Conservation (phyloP, 2,329 filamentous ascomycete genomes). For the Ophiognomonia clavigignenti-juglandacearum region DNA sequence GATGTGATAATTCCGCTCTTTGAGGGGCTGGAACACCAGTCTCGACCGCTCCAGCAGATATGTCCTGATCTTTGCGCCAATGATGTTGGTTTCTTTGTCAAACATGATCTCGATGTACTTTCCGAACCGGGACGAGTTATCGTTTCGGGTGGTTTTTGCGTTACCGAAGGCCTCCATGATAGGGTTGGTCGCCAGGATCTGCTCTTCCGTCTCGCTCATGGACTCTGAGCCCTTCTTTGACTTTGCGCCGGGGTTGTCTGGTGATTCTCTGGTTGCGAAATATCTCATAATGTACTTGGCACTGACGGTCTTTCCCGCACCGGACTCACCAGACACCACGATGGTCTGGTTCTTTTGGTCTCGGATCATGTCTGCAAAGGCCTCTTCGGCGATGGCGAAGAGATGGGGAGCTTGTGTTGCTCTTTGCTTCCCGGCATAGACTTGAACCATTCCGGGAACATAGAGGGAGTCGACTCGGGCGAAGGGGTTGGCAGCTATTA, state of each 20-base stretch:
- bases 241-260: constrained; percentile 76
- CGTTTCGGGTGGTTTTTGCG: constrained; percentile 98
- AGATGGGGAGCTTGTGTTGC: constrained; percentile 96
- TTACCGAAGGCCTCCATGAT: constrained; percentile 99
- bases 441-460: constrained; percentile 98
- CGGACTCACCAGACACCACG: constrained; percentile 98
- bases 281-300: constrained; percentile 99
- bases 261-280: constrained; percentile 94
- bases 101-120: constrained; percentile 99
- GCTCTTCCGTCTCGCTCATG: constrained; percentile 98
- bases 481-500: constrained; percentile 98
- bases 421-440: constrained; percentile 94
- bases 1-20: constrained; percentile 98
- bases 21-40: constrained; percentile 93
- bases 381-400: constrained; percentile 98
- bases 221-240: constrained; percentile 68
- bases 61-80: constrained; percentile 93
- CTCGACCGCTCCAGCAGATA: constrained; percentile 93
- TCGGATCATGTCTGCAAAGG: constrained; percentile 96
- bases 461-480: constrained; percentile 96
- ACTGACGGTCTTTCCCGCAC: constrained; percentile 97
- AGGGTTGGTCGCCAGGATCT: constrained; percentile 95
- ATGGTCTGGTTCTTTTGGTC: constrained; percentile 96
- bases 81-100: constrained; percentile 89
- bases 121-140: constrained; percentile 97